Evolutionary conservation across 306 rosid species (phyloP).

Genomic region (Vigna hirtella): DNA sequence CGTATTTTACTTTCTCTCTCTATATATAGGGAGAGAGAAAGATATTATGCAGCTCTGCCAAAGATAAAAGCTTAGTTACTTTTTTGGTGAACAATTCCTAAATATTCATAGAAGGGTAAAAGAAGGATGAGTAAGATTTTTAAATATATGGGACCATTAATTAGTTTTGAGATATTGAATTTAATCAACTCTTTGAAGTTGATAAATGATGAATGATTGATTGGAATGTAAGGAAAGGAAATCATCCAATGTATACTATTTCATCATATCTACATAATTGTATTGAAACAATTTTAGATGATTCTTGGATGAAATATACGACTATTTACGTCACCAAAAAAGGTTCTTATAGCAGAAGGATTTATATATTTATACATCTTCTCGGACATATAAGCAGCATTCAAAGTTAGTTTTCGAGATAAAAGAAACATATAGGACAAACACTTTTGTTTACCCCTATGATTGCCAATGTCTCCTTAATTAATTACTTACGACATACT

Average conservation of each 20-base stretch:
- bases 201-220: background rate
- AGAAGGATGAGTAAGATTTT: background rate
- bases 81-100: too few relatives aligned
- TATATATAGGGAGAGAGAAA: too few relatives aligned
- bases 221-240: background rate
- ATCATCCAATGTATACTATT: background rate
- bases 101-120: background rate
- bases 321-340: background rate
- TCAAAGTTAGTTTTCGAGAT: conserved; percentile 36
- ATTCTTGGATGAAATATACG: background rate
- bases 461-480: conserved; percentile 47
- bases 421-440: conserved; percentile 38
- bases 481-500: conserved; percentile 30
- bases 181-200: background rate
- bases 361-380: background rate
- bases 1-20: too few relatives aligned
- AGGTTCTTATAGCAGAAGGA: background rate
- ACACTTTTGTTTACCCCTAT: conserved; percentile 45
- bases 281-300: background rate
- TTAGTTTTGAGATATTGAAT: background rate
- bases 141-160: background rate
- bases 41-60: too few relatives aligned
- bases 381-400: conserved; percentile 15
- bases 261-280: background rate
- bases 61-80: too few relatives aligned